Evolutionary conservation across 2,329 filamentous ascomycete genomes (phyloP).

Genomic region (Trichoderma sp.): DNA sequence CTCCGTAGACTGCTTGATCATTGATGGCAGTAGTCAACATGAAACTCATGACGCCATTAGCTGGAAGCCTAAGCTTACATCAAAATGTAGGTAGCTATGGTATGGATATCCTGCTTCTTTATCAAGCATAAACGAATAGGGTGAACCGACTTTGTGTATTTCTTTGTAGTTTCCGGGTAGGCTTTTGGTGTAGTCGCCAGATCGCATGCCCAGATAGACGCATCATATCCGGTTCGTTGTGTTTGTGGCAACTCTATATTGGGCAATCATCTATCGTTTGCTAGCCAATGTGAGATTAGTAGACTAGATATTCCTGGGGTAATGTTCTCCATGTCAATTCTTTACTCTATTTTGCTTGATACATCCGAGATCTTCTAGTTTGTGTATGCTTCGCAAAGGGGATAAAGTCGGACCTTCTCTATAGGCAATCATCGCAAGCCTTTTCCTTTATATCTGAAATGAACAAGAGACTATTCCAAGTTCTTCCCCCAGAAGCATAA

Average conservation of each 20-base stretch:
- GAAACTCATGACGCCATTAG: too few relatives aligned
- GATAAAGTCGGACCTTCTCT: background rate
- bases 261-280: background rate
- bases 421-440: background rate
- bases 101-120: too few relatives aligned
- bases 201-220: background rate
- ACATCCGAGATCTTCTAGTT: background rate
- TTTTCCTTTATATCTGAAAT: background rate
- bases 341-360: background rate
- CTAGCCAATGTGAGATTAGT: background rate
- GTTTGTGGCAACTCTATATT: background rate
- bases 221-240: background rate
- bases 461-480: background rate
- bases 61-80: too few relatives aligned
- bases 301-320: background rate
- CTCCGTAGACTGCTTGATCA: too few relatives aligned
- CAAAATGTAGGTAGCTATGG: too few relatives aligned
- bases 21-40: too few relatives aligned
- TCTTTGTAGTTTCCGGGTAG: too few relatives aligned
- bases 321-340: background rate
- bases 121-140: too few relatives aligned
- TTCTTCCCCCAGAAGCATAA: background rate
- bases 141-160: too few relatives aligned
- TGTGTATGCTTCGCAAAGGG: background rate
- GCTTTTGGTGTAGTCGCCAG: background rate